Evolutionary conservation across 2,329 filamentous ascomycete species (phyloP), one percentile per base, ranked within the genome.

Genomic region (Monosporascus cannonballus): DNA sequence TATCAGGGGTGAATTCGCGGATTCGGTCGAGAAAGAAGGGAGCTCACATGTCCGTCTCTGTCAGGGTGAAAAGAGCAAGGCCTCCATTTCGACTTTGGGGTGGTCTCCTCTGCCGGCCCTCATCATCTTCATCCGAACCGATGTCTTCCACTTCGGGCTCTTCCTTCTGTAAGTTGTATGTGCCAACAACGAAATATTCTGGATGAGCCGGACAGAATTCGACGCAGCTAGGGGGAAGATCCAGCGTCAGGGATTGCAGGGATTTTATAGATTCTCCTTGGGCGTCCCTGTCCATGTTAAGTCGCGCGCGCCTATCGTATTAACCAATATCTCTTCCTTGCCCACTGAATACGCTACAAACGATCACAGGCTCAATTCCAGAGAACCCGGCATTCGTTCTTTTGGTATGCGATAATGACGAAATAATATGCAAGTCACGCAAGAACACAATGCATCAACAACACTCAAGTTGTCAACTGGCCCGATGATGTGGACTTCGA

Each of bases 171-270:
- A 96, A 77, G 56, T 87, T 82, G 69, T 96, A 96, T 1, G 92
- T 96, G 39, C 92, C 93, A 47, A 96, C 80, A 0, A 95, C 76
- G 59, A 96, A 85, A 63, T 86, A 82, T 0, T 83, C 71, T 0
- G 82, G 80, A 53, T 83, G 66, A 1, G 70, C 68, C 1, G 84
- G 83, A 57, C 83, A 87, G 62, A 91, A 90, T 55, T 89, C 84
- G n/a, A 91, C 76, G 64, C 88, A 92, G 63, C 87, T 89, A 2
- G 89, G 89, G 4, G 88, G 88, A 0, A 88, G 73, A 50, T 88
- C 81, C 20, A 90, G 72, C 4, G 68, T 75, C 30, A 80, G 63
- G 3, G 80, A 80, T 48, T 70, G 67, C 34, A 77, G 66, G 6
- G 80, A 79, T 8, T 62, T 57, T 30, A 78, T 64, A 7, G 59